A percentile compares a stretch with the other conserved stretches of the same genome.
Conservation (phyloP, 1,284 basidiomycete species). For the Moesziomyces globuligerus region DNA sequence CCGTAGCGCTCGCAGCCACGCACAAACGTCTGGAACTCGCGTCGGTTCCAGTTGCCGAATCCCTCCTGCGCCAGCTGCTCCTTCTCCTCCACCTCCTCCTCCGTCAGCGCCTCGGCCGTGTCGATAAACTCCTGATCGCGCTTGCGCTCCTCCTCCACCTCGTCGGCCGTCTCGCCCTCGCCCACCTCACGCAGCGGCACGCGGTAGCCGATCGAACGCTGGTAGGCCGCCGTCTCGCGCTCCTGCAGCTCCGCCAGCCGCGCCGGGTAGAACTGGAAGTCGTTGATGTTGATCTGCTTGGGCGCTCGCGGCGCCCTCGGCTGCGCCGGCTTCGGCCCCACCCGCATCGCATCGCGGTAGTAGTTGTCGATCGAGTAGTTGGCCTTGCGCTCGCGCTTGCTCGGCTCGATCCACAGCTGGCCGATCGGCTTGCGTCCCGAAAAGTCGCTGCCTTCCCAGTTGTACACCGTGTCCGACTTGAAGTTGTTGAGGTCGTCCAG, state of each 20-base stretch:
- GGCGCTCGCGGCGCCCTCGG: conserved; percentile 87
- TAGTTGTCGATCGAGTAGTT: conserved; percentile 84
- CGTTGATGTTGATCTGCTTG: conserved; percentile 89
- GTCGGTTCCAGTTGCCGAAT: conserved; percentile 72
- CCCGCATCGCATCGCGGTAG: conserved; percentile 90
- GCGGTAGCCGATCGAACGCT: conserved; percentile 78
- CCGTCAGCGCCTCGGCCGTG: conserved; percentile 69
- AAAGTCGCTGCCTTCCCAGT: conserved; percentile 98
- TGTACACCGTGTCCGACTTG: conserved; percentile 81
- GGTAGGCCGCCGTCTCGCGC: conserved; percentile 73
- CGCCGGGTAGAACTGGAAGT: conserved; percentile 96
- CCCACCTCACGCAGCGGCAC: conserved; percentile 78
- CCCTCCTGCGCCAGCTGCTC: conserved; percentile 65
- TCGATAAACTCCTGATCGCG: conserved; percentile 83
- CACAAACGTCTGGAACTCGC: conserved; percentile 93
- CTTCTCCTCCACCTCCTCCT: conserved; percentile 82
- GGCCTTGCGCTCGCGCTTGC: conserved; percentile 90
- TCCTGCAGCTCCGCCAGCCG: conserved; percentile 86
- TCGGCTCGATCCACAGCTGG: conserved; percentile 79
- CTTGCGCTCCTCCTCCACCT: conserved; percentile 72
- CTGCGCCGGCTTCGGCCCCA: conserved; percentile 75
- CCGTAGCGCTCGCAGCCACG: conserved; percentile 86
- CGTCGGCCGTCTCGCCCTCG: conserved; percentile 64
- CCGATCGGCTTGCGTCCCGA: conserved; percentile 73
- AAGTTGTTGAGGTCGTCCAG: conserved; percentile 97